A percentile compares a stretch with the other conserved stretches of the same genome.
phyloP scores from a whole-genome alignment of 1,284 basidiomycete species.

The Malassezia globosa region DNA sequence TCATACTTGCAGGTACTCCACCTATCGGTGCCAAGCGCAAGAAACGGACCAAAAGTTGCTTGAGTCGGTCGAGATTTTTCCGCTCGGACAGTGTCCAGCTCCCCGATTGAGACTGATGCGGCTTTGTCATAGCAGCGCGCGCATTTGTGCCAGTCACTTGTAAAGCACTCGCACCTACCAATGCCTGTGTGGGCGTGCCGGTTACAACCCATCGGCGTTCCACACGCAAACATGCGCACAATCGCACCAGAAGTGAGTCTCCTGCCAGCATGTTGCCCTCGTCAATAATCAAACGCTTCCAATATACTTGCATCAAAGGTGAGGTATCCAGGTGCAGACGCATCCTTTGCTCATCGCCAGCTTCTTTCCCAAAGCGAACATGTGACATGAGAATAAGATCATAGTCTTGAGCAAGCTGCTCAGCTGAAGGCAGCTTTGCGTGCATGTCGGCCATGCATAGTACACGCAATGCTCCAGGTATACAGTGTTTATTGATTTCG shows the following conservation, averaged over 20 bases:
- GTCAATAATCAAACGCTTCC: conserved; percentile 21
- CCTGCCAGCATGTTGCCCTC: conserved; percentile 20
- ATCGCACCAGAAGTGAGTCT: conserved; percentile 16
- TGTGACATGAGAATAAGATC: conserved; percentile 20
- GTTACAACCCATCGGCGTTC: conserved; percentile 24
- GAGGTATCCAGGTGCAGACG: conserved; percentile 6
- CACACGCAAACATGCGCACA: conserved; percentile 16
- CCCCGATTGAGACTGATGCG: not conserved
- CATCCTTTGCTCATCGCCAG: conserved; percentile 14
- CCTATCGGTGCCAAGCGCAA: conserved; percentile 13
- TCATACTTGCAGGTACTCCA: not conserved
- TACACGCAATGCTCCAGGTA: conserved; percentile 11
- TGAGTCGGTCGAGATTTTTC: conserved; percentile 19
- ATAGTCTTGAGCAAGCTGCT: conserved; percentile 13
- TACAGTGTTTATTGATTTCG: conserved; percentile 20
- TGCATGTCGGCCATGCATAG: conserved; percentile 5
- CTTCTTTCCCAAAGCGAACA: conserved; percentile 20
- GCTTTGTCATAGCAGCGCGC: not conserved
- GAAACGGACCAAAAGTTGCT: conserved; percentile 17
- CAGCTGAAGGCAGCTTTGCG: conserved; percentile 10
- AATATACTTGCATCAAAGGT: conserved; percentile 17
- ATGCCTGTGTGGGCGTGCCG: conserved; percentile 17
- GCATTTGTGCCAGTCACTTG: not conserved
- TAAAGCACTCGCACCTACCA: conserved; percentile 7
- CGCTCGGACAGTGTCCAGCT: conserved; percentile 15